Evolutionary conservation across 495 filamentous ascomycete genomes (phyloP), one percentile per base, ranked within the genome.

Genomic region (Filosporella fistucella): DNA sequence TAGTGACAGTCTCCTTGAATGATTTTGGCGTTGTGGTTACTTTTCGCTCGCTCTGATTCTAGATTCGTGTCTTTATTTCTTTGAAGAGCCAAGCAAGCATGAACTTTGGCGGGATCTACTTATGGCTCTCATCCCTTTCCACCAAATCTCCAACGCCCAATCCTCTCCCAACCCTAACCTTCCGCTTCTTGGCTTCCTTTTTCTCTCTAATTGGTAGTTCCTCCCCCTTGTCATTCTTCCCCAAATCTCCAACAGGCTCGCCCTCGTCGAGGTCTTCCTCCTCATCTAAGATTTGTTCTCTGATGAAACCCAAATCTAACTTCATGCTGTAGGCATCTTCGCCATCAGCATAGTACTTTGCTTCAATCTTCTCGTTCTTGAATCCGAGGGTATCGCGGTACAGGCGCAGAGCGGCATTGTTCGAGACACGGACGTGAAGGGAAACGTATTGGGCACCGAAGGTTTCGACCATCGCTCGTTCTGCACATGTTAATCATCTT

Each of bases 241-340:
- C 71, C 56, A 63, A 55, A 26, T 56, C 51, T 0, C 58, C 61
- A 29, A 65, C 66, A 2, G 66, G 58, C 28, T 64, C 61, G 0
- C 61, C 66, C 52, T 63, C 62, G 41, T 57, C 60, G 14, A 44
- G 50, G 18, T 60, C 58, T 30, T 62, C 63, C 22, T 56, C 52
- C 40, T 68, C 68, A 9, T 68, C 68, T 50, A 64, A 46, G 33
- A 77, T 60, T 62, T 75, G 68, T 54, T 74, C 66, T 23, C 71
- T 61, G 49, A 91, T 74, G 45, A 75, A 71, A 23, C 72, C 68
- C 34, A 98, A 72, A 58, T 96, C 86, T 64, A 91, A 83, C 56
- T 81, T 82, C 93, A 98, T 98, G 55, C 81, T 84, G 61, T 83
- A 95, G 28, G 93, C 93, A 74, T 98, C 91, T 70, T 98, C 93